A percentile compares a stretch with the other conserved stretches of the same genome.
phyloP scores from a whole-genome alignment of 257 asterid species.

The Scutellaria barbata region DNA sequence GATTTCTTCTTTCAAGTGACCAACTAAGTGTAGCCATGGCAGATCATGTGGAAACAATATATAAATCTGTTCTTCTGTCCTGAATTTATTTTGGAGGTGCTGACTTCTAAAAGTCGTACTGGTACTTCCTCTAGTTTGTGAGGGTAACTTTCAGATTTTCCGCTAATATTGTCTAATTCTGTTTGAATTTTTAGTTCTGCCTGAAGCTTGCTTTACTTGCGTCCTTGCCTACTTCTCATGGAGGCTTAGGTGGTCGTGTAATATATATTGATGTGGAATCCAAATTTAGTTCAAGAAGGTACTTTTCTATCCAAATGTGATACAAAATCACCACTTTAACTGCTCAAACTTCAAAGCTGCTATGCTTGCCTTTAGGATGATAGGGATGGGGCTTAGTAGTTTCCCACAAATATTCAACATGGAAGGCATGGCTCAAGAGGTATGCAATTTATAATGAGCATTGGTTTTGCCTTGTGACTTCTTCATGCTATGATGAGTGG shows the following conservation, averaged over 20 bases:
- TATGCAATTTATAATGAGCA: conserved; percentile 32
- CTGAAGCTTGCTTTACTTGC: conserved; percentile 82
- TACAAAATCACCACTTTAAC: conserved; percentile 27
- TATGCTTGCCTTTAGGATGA: conserved; percentile 58
- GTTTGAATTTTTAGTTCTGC: conserved; percentile 63
- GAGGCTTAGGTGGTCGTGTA: conserved; percentile 82
- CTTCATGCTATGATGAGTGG: conserved; percentile 23
- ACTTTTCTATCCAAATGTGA: conserved; percentile 13
- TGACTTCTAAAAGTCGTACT: conserved; percentile 22
- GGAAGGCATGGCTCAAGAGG: conserved; percentile 83
- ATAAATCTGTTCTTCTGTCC: not conserved
- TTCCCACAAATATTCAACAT: conserved; percentile 77
- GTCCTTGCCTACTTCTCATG: conserved; percentile 68
- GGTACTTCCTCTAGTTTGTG: conserved; percentile 7
- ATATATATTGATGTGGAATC: conserved; percentile 90
- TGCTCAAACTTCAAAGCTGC: conserved; percentile 23
- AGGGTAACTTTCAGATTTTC: conserved; percentile 28
- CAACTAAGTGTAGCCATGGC: not conserved
- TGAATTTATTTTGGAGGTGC: conserved; percentile 11
- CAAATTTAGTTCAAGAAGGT: conserved; percentile 88
- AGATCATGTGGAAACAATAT: not conserved
- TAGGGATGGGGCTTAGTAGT: conserved; percentile 77
- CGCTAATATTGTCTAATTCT: conserved; percentile 30
- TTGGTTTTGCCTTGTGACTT: conserved; percentile 23
- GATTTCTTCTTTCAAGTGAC: not conserved